These are phyloP conservation scores for Beauveria sp. DNA, from an alignment of 2,329 filamentous ascomycete species.

Conservation along the genomic window DNA sequence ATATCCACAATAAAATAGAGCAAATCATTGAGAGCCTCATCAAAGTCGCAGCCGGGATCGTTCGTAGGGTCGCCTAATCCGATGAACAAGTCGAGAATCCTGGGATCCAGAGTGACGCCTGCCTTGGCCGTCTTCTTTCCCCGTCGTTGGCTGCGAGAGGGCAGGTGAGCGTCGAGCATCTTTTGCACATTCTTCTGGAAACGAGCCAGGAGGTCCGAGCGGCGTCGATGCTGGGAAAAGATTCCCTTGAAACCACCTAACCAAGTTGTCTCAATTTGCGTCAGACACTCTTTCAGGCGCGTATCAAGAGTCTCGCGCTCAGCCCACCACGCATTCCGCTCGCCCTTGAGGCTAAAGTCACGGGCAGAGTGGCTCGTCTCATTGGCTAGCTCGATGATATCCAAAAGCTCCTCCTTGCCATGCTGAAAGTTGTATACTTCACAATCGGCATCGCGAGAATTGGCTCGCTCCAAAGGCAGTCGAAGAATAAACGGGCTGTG, in stretches of 20 bases:
- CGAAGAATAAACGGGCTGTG: slow-evolving; percentile 78
- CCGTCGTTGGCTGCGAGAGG: slow-evolving; percentile 61
- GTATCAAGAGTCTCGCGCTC: slow-evolving; percentile 73
- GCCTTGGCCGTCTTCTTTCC: slow-evolving; percentile 42
- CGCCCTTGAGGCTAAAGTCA: slow-evolving; percentile 65
- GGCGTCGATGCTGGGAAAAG: slow-evolving; percentile 66
- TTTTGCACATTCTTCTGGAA: slow-evolving; percentile 74
- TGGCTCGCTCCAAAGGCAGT: slow-evolving; percentile 75
- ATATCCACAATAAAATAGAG: slow-evolving; percentile 96
- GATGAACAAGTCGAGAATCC: slow-evolving; percentile 80
- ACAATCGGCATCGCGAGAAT: slow-evolving; percentile 66
- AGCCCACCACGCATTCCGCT: slow-evolving; percentile 82
- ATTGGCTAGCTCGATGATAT: slow-evolving; percentile 78
- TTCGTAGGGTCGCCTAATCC: slow-evolving; percentile 68
- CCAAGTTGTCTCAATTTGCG: slow-evolving; percentile 88
- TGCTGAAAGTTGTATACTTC: slow-evolving; percentile 79
- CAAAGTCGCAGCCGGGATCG: slow-evolving; percentile 62
- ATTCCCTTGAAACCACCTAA: slow-evolving; percentile 90
- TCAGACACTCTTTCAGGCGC: slow-evolving; percentile 68
- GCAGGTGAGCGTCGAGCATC: slow-evolving; percentile 76
- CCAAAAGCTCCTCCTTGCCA: slow-evolving; percentile 69
- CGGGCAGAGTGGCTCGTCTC: slow-evolving; percentile 68
- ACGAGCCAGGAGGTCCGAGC: slow-evolving; percentile 57
- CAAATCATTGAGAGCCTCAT: slow-evolving; percentile 84
- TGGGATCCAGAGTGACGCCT: slow-evolving; percentile 43